These are phyloP conservation scores for Eucommia ulmoides DNA, from an alignment of 257 asterid species.

Conservation along the genomic window DNA sequence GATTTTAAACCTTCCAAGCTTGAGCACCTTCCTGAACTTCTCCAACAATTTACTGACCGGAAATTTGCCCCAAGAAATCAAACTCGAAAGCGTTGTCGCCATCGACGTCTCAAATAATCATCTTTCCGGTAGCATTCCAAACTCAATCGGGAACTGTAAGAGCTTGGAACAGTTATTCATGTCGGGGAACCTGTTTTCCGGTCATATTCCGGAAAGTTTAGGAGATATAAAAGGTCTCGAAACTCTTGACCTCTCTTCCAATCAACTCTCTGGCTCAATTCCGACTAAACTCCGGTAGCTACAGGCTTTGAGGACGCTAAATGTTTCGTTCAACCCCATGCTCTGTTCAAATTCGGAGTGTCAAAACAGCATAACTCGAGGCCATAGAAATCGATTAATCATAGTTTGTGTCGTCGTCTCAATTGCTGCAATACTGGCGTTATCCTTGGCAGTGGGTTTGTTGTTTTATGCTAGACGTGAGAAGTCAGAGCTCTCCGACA, in stretches of 20 bases:
- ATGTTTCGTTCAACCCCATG: slow-evolving; percentile 36
- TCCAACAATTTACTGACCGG: slow-evolving; percentile 35
- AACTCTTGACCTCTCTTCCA: slow-evolving; percentile 43
- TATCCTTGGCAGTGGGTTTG: slow-evolving; percentile 12
- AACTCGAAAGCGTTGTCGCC: slow-evolving; percentile 21
- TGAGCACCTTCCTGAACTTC: slow-evolving; percentile 34
- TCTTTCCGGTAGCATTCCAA: slow-evolving; percentile 30
- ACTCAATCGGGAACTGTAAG: slow-evolving; percentile 26
- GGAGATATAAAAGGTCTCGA: slow-evolving; percentile 31
- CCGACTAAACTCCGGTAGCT: slow-evolving; percentile 26
- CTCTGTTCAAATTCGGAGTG: slow-evolving; percentile 23
- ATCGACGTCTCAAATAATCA: slow-evolving; percentile 32
- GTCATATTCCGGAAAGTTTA: slow-evolving; percentile 36
- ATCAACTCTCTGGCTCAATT: slow-evolving; percentile 28
- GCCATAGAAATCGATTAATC: slow-evolving; percentile 7
- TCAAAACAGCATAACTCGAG: not conserved
- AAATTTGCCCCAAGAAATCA: slow-evolving; percentile 35
- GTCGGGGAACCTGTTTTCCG: slow-evolving; percentile 27
- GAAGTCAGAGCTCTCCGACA: not conserved
- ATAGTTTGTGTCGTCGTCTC: slow-evolving; percentile 7
- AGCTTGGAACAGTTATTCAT: slow-evolving; percentile 35
- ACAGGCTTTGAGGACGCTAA: slow-evolving; percentile 23
- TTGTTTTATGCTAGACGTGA: slow-evolving; percentile 15
- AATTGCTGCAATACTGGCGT: slow-evolving; percentile 7
- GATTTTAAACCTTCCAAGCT: slow-evolving; percentile 23